Evolutionary conservation across 805 yeast species (phyloP).

Genomic region (Teunomyces atbi): DNA sequence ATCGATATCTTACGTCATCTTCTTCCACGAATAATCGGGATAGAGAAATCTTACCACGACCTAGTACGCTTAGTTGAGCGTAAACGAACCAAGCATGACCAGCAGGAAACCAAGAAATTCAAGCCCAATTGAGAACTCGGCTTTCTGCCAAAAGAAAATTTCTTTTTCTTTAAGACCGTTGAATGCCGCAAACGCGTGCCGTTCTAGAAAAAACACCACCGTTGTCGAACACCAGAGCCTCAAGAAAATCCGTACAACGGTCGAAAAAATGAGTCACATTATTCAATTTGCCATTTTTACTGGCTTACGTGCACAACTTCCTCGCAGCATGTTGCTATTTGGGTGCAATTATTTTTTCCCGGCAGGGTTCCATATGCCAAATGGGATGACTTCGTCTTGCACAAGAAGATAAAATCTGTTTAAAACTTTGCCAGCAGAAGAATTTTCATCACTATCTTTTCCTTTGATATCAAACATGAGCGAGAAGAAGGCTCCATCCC

Average conservation of each 20-base stretch:
- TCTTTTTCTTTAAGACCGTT: neutral
- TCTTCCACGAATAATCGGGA: neutral
- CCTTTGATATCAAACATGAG: neutral
- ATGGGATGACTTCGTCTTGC: constrained; percentile 2
- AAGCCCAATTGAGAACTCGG: neutral
- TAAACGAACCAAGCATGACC: neutral
- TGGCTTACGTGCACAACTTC: neutral
- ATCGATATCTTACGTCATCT: neutral
- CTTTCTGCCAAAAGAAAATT: neutral
- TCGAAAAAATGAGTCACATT: neutral
- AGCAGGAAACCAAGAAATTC: neutral
- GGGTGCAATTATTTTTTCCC: constrained; percentile 4
- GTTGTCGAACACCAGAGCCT: neutral
- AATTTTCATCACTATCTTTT: constrained; percentile 2
- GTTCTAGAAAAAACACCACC: neutral
- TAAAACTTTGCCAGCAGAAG: neutral
- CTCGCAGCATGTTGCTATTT: constrained; percentile 2
- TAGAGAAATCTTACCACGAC: constrained; percentile 1
- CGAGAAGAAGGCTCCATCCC: constrained; percentile 5
- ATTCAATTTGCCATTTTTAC: neutral
- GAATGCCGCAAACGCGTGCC: constrained; percentile 3
- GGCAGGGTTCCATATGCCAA: neutral
- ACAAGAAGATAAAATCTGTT: neutral
- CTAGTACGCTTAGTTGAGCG: neutral
- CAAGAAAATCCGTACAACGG: neutral